Percentiles rank a stretch among this genome's conserved stretches.
phyloP scores from a whole-genome alignment of 140 eudicot genomes.

The Cichorium intybus region DNA sequence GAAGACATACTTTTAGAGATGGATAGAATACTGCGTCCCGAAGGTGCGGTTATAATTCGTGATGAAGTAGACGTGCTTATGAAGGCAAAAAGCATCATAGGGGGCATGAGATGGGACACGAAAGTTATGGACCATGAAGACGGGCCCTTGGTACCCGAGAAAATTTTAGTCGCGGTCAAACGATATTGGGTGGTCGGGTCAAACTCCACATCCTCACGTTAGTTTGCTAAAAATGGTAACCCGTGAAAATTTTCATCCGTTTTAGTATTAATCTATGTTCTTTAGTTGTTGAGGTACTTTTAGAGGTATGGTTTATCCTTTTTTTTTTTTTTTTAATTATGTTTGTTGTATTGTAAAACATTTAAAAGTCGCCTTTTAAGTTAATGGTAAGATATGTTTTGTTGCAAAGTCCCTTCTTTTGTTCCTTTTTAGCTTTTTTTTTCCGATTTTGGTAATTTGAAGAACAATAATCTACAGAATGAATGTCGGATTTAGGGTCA shows the following conservation, averaged over 20 bases:
- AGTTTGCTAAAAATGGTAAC: conserved; percentile 22
- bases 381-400: conserved; percentile 18
- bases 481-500: not conserved
- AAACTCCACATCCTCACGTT: conserved; percentile 57
- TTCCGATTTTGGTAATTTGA: not conserved
- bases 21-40: conserved; percentile 72
- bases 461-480: not conserved
- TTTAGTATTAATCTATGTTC: conserved; percentile 17
- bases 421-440: not conserved
- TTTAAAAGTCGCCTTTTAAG: conserved; percentile 6
- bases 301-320: not conserved
- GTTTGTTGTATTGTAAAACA: conserved; percentile 16
- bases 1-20: conserved; percentile 75
- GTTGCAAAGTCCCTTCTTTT: not conserved
- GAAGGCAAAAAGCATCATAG: conserved; percentile 46
- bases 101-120: conserved; percentile 59
- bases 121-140: conserved; percentile 62
- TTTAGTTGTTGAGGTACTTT: conserved; percentile 12
- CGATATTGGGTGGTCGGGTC: conserved; percentile 60
- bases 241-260: conserved; percentile 7
- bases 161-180: conserved; percentile 57
- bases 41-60: conserved; percentile 70
- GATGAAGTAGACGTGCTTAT: conserved; percentile 57
- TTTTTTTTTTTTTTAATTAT: not conserved
- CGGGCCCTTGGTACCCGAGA: conserved; percentile 51